Conservation (phyloP, 129 eudicot genomes). For the Centella asiatica region DNA sequence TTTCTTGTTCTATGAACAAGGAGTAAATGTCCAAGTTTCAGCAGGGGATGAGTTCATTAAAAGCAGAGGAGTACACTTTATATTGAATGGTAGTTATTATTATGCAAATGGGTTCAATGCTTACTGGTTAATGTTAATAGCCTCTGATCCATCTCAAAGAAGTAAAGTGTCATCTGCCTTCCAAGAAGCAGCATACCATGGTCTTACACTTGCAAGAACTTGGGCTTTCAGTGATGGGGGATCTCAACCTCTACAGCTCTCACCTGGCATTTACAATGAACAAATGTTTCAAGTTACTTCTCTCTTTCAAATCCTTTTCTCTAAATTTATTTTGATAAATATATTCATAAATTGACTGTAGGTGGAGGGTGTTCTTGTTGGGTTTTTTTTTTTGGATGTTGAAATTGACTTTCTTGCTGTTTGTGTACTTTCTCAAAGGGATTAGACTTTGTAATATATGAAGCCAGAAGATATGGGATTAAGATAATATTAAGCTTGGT, state of each 20-base stretch:
- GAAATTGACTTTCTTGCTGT: background rate
- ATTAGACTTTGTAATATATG: constrained; percentile 58
- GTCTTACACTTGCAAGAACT: constrained; percentile 45
- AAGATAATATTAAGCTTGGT: constrained; percentile 55
- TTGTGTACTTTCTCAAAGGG: constrained; percentile 29
- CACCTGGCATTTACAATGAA: constrained; percentile 68
- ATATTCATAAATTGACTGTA: background rate
- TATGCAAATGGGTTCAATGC: constrained; percentile 68
- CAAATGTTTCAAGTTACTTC: constrained; percentile 45
- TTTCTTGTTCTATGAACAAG: constrained; percentile 16
- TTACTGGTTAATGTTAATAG: constrained; percentile 61
- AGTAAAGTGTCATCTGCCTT: constrained; percentile 33
- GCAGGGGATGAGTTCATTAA: constrained; percentile 30
- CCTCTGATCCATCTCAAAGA: constrained; percentile 39
- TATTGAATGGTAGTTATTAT: constrained; percentile 41
- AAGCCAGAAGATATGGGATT: constrained; percentile 45
- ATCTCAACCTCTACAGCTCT: constrained; percentile 32
- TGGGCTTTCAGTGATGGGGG: constrained; percentile 77
- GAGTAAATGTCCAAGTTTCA: constrained; percentile 6
- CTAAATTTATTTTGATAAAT: background rate
- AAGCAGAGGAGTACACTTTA: constrained; percentile 28
- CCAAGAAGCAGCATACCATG: constrained; percentile 33
- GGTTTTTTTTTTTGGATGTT: background rate
- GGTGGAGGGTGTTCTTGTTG: background rate
- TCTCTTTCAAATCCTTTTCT: background rate